Conservation (phyloP, 345 rosid species). For the Hypericum androsaemum region DNA sequence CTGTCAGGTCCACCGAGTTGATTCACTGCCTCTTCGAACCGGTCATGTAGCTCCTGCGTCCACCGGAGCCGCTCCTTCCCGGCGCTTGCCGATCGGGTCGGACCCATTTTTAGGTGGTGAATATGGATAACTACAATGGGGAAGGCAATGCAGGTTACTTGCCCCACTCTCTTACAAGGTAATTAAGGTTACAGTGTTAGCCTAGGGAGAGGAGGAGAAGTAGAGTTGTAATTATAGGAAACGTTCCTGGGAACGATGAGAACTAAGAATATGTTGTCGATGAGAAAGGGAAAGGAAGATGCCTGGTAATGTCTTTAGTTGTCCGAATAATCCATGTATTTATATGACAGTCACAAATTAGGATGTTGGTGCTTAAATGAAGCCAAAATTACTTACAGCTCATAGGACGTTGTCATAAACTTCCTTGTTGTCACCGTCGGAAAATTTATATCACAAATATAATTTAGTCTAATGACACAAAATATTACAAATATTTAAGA, state of each 20-base stretch:
- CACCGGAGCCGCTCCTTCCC: constrained; percentile 23
- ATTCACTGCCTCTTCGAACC: constrained; percentile 26
- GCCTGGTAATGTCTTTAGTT: constrained; percentile 1
- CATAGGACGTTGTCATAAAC: no score
- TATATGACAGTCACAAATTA: background rate
- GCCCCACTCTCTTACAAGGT: background rate
- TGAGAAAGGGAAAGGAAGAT: background rate
- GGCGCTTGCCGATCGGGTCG: background rate
- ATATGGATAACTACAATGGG: background rate
- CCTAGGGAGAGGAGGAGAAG: background rate
- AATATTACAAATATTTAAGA: no score
- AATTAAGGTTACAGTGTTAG: background rate
- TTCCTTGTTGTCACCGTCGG: no score
- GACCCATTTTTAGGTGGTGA: background rate
- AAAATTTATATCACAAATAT: no score
- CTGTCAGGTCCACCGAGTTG: constrained; percentile 27
- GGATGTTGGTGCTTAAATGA: background rate
- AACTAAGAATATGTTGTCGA: background rate
- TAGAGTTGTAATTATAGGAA: background rate
- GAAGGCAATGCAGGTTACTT: background rate
- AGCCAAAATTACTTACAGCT: no score
- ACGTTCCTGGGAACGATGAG: background rate
- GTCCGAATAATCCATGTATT: background rate
- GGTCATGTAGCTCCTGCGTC: constrained; percentile 26
- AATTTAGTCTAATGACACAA: no score